Conservation (phyloP, 352 stramenopile genomes). For the Globisporangium nagaii region DNA sequence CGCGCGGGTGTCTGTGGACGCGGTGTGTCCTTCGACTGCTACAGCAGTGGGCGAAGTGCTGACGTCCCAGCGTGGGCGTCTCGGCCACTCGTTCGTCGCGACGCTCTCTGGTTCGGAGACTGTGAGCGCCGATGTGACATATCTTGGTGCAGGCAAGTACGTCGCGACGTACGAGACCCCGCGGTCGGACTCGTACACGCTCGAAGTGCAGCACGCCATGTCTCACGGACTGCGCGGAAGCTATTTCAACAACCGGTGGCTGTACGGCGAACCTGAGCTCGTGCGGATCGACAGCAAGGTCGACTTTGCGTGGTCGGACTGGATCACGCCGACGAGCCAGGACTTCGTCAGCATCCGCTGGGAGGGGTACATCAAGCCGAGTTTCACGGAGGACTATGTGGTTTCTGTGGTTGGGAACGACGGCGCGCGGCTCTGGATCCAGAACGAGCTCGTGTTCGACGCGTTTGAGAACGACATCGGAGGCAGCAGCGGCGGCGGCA, state of each 20-base stretch:
- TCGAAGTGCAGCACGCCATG: constrained; percentile 76
- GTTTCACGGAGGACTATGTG: constrained; percentile 86
- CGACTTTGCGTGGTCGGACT: constrained; percentile 90
- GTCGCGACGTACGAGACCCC: constrained; percentile 87
- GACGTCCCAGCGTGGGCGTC: constrained; percentile 33
- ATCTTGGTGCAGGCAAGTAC: constrained; percentile 73
- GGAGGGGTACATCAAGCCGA: constrained; percentile 89
- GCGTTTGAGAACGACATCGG: constrained; percentile 43
- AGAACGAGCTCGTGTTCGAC: constrained; percentile 39
- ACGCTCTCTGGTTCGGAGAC: constrained; percentile 45
- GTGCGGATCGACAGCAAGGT: constrained; percentile 85
- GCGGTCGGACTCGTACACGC: constrained; percentile 75
- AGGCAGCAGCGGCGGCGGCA: neutral
- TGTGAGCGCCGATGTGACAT: constrained; percentile 60
- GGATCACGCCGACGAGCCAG: constrained; percentile 87
- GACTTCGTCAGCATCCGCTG: constrained; percentile 95
- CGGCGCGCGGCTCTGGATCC: constrained; percentile 82
- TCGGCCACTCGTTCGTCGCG: constrained; percentile 68
- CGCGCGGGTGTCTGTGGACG: constrained; percentile 30
- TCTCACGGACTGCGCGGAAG: constrained; percentile 80
- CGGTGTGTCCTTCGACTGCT: constrained; percentile 37
- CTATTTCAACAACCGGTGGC: constrained; percentile 97
- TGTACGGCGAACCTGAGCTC: constrained; percentile 81
- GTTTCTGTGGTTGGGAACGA: constrained; percentile 90
- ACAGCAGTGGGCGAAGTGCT: constrained; percentile 29